A percentile compares a stretch with the other conserved stretches of the same genome.
phyloP scores from a whole-genome alignment of 768 basidiomycete species.

The Aureoboletus auriporus region DNA sequence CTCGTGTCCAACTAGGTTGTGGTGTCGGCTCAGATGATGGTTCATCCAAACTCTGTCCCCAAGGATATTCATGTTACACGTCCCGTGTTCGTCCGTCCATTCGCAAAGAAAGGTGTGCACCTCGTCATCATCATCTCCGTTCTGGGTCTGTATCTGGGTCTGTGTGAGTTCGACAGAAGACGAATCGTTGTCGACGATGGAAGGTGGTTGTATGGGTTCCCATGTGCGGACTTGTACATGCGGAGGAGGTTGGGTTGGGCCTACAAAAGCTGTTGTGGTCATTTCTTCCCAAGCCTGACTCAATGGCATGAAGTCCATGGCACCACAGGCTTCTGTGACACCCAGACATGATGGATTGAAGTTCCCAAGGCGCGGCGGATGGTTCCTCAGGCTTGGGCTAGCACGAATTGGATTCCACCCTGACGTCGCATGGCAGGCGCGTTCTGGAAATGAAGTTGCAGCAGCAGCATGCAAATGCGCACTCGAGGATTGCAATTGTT shows the following conservation, averaged over 20 bases:
- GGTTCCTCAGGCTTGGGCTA: background rate
- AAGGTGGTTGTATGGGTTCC: background rate
- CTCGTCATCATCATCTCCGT: conserved; percentile 8
- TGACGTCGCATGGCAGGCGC: background rate
- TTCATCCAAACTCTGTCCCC: conserved; percentile 21
- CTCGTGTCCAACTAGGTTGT: conserved; percentile 19
- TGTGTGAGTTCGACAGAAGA: background rate
- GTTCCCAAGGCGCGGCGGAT: background rate
- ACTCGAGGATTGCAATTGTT: background rate
- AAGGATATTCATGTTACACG: conserved; percentile 18
- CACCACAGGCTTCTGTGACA: background rate
- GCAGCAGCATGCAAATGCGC: background rate
- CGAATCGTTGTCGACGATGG: background rate
- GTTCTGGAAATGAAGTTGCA: background rate
- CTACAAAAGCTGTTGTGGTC: background rate
- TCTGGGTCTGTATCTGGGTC: background rate
- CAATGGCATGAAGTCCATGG: background rate
- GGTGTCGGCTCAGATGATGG: conserved; percentile 18
- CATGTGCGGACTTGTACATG: background rate
- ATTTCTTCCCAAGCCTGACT: conserved; percentile 10
- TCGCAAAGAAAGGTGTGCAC: conserved; percentile 10
- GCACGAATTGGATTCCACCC: background rate
- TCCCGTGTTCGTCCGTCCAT: conserved; percentile 19
- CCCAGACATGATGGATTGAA: background rate
- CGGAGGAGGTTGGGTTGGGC: background rate